Evolutionary conservation across 2,329 filamentous ascomycete species (phyloP).

Genomic region (Hypoxylon sp.): DNA sequence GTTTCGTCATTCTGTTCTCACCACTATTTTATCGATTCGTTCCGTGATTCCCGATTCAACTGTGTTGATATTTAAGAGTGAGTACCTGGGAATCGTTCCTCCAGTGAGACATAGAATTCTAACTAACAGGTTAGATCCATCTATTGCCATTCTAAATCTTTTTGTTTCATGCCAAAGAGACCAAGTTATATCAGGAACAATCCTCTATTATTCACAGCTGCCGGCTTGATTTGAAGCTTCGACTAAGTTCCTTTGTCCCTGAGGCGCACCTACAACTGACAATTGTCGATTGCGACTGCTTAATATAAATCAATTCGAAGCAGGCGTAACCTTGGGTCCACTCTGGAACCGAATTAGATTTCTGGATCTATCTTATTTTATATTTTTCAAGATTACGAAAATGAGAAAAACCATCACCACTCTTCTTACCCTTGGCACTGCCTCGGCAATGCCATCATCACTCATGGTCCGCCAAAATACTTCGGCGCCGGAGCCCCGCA

Average conservation of each 20-base stretch:
- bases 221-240: background rate
- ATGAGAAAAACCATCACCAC: conserved; percentile 43
- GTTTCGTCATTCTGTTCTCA: conserved; percentile 4
- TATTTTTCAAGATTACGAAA: conserved; percentile 22
- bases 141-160: conserved; percentile 15
- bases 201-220: conserved; percentile 14
- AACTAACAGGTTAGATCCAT: conserved; percentile 21
- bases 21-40: background rate
- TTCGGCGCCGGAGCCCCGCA: conserved; percentile 37
- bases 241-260: conserved; percentile 19
- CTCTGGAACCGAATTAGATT: conserved; percentile 2
- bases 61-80: conserved; percentile 14
- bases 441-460: conserved; percentile 45
- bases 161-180: conserved; percentile 29
- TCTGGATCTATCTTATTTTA: background rate
- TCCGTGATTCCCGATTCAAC: background rate
- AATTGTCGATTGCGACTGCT: conserved; percentile 4
- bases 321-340: conserved; percentile 10
- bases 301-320: conserved; percentile 5
- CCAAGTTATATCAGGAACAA: conserved; percentile 26
- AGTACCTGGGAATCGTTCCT: conserved; percentile 13
- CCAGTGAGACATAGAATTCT: conserved; percentile 12
- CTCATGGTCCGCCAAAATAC: conserved; percentile 34
- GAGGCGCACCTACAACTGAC: conserved; percentile 1
- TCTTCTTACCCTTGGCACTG: conserved; percentile 49